phyloP scores from a whole-genome alignment of 768 basidiomycete species.

The Rossbeevera mucosa region DNA sequence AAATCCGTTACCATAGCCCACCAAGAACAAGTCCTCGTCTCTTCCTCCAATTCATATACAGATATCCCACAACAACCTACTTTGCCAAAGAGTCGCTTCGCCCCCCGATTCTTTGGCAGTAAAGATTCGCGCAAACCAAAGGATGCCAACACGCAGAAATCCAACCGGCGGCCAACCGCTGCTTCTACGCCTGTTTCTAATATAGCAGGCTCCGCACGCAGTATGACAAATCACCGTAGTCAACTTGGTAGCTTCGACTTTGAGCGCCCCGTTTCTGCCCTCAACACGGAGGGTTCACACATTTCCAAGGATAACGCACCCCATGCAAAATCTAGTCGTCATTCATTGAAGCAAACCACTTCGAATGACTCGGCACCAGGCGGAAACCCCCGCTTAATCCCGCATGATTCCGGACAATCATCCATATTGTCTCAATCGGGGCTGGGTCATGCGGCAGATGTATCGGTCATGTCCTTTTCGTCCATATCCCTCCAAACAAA shows the following conservation, averaged over 20 bases:
- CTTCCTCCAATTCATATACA: constrained; percentile 18
- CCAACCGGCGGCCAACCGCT: constrained; percentile 17
- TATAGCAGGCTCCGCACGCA: constrained; percentile 15
- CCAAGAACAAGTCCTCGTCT: constrained; percentile 27
- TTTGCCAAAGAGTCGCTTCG: constrained; percentile 25
- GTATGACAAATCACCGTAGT: constrained; percentile 38
- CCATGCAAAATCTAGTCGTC: constrained; percentile 14
- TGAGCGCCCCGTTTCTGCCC: constrained; percentile 54
- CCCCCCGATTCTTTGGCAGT: constrained; percentile 27
- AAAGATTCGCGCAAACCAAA: constrained; percentile 24
- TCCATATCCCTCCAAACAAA: constrained; percentile 39
- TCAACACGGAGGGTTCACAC: constrained; percentile 27
- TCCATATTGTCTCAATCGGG: constrained; percentile 24
- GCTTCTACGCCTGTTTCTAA: constrained; percentile 4
- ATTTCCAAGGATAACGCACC: constrained; percentile 4
- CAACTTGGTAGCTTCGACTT: constrained; percentile 78
- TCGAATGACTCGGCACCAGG: constrained; percentile 25
- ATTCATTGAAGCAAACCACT: constrained; percentile 21
- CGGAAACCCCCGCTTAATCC: constrained; percentile 7
- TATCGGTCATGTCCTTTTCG: constrained; percentile 32
- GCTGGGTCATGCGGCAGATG: constrained; percentile 36
- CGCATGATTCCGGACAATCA: constrained; percentile 13
- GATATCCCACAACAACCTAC: neutral
- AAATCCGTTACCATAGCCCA: constrained; percentile 17
- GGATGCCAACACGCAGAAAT: constrained; percentile 22